These are phyloP conservation scores for Arthrobotrys sinensis DNA, from an alignment of 2,329 filamentous ascomycete species.

Conservation along the genomic window DNA sequence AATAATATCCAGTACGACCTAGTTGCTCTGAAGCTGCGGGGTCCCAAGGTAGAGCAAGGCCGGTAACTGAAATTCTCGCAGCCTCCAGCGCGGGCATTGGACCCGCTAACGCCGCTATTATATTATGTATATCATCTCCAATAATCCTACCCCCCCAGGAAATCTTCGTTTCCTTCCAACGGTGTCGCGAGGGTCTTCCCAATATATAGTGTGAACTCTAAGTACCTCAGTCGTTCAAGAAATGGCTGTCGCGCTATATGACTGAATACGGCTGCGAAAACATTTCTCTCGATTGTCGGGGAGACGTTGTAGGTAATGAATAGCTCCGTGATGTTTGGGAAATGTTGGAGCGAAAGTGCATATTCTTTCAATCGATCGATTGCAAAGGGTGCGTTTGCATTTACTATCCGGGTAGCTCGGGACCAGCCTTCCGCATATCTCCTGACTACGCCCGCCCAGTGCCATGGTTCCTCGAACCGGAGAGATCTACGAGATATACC, in stretches of 20 bases:
- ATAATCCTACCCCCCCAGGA: background rate
- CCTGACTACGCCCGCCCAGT: too few relatives aligned
- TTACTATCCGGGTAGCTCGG: too few relatives aligned
- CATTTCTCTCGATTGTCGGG: too few relatives aligned
- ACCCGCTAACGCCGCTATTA: background rate
- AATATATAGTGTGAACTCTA: background rate
- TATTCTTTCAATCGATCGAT: background rate
- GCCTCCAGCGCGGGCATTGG: background rate
- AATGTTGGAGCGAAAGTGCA: background rate
- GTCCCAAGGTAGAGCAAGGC: background rate
- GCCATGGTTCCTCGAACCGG: background rate
- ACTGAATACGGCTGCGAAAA: background rate
- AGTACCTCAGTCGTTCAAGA: background rate
- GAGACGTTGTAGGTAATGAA: background rate
- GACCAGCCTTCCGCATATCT: too few relatives aligned
- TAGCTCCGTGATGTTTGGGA: constrained; percentile 1
- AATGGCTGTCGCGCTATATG: background rate
- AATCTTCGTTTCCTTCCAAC: background rate
- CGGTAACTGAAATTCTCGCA: background rate
- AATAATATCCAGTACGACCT: background rate
- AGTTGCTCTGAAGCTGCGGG: too few relatives aligned
- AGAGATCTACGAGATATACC: background rate
- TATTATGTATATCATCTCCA: too few relatives aligned
- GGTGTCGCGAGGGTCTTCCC: too few relatives aligned
- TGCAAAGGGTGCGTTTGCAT: background rate